Evolutionary conservation across 2,329 filamentous ascomycete genomes (phyloP).

Genomic region (Fusarium duplospermum): DNA sequence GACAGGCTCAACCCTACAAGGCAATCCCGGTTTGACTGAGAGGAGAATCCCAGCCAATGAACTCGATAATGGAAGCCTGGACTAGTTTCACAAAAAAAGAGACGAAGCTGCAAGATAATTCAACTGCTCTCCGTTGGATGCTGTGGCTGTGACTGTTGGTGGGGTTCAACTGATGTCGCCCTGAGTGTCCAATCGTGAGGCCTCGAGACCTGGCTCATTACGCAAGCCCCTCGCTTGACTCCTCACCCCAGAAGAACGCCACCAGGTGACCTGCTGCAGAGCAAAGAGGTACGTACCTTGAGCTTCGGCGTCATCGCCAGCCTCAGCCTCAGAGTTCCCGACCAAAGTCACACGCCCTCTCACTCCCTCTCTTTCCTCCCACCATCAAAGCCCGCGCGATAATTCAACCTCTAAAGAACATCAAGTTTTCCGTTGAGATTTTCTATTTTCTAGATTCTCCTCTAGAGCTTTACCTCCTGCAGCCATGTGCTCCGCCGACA

Average conservation of each 20-base stretch:
- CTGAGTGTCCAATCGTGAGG: slow-evolving; percentile 15
- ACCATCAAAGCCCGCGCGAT: slow-evolving; percentile 17
- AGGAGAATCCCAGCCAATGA: not conserved
- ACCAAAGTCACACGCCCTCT: slow-evolving; percentile 22
- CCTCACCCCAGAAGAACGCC: slow-evolving; percentile 26
- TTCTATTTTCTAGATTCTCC: not conserved
- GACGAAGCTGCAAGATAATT: not conserved
- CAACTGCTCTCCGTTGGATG: slow-evolving; percentile 17
- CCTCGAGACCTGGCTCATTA: slow-evolving; percentile 20
- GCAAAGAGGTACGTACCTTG: slow-evolving; percentile 17
- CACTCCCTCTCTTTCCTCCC: slow-evolving; percentile 10
- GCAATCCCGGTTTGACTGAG: not conserved
- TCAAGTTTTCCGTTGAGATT: not conserved
- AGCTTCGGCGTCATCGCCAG: slow-evolving; percentile 35
- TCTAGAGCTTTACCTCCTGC: not conserved
- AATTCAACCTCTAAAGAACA: slow-evolving; percentile 8
- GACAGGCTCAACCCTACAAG: not conserved
- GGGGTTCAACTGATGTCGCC: slow-evolving; percentile 17
- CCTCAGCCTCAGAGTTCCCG: slow-evolving; percentile 28
- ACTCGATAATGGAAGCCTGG: not conserved
- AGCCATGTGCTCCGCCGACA: slow-evolving; percentile 68
- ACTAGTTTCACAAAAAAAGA: not conserved
- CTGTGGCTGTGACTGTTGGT: slow-evolving; percentile 20
- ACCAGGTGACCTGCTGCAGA: slow-evolving; percentile 27
- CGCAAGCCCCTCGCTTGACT: slow-evolving; percentile 33